Evolutionary conservation across 75 land plant species (phyloP), one percentile per base, ranked within the genome.

Genomic region (Gnetum montanum): DNA sequence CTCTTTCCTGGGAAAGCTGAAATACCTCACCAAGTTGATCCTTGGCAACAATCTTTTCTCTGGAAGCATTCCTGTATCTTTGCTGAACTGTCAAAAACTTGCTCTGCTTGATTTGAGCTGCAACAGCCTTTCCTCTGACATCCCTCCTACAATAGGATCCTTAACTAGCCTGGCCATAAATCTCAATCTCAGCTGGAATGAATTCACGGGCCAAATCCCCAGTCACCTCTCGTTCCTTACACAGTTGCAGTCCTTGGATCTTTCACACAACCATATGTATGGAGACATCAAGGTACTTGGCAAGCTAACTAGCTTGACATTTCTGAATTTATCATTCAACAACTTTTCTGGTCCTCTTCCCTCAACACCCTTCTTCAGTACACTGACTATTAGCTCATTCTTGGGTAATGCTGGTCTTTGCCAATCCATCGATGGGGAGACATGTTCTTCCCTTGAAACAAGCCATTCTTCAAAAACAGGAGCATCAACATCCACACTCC

Each of bases 331-430:
- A 10, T 83, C 91, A 2, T 78, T 44, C 76, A 90, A 90, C 60
- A 72, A 80, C 38, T 80, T 90, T 65, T 76, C 87, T n/a, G 91
- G 96, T 18, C 65, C 82, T 3, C 81, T 86, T 24, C 92, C 91
- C 0, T 69, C 78, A 3, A 74, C 88, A 4, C 72, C 90, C 13
- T 80, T 86, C 53, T 83, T 90, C 66, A 55, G 72, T 45, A 86
- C 84, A 1, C 47, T 90, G 15, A 60, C 79, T 10, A 4, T 59
- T 4, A 73, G 53, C 49, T 77, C 84, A 2, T 74, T 66, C 49
- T 29, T 58, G 24, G 38, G 66, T 6, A 90, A 90, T 36, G 71
- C 74, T 8, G 63, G 60, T 15, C 82, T 86, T 1, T 86, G 96
- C 58, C 46, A 61, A 31, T 81, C 84, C 4, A 34, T 68, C 3